phyloP scores from a whole-genome alignment of 495 filamentous ascomycete species.

The Aspergillus diversus region DNA sequence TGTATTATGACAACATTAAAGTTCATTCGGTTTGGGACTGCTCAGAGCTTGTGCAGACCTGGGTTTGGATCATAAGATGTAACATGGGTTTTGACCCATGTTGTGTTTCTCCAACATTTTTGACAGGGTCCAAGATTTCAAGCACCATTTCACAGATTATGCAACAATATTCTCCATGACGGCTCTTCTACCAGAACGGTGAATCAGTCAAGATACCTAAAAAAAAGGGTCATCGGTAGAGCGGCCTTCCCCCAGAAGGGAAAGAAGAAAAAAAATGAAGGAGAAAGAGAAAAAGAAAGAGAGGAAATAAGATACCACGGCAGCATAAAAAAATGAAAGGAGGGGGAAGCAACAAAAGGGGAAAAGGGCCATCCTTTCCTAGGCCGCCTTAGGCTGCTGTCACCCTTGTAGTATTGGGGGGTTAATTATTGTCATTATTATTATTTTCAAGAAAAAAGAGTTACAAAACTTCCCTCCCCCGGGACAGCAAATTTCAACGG shows the following conservation, averaged over 20 bases:
- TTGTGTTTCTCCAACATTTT: conserved; percentile 33
- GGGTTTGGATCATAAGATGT: conserved; percentile 34
- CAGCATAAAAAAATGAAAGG: background rate
- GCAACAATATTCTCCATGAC: conserved; percentile 33
- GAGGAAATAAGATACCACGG: background rate
- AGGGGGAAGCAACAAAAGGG: background rate
- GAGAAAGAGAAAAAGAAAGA: conserved; percentile 13
- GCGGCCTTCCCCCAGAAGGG: background rate
- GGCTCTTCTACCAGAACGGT: conserved; percentile 11
- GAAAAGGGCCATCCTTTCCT: conserved; percentile 19
- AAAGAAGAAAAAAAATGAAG: conserved; percentile 2
- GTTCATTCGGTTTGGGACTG: conserved; percentile 24
- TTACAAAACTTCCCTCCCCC: conserved; percentile 12
- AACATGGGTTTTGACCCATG: conserved; percentile 42
- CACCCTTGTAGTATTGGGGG: conserved; percentile 30
- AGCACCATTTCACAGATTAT: conserved; percentile 25
- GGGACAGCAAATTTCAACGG: conserved; percentile 22
- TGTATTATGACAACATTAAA: conserved; percentile 25
- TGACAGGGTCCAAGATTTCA: conserved; percentile 26
- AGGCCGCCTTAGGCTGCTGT: conserved; percentile 36
- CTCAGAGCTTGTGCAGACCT: conserved; percentile 36
- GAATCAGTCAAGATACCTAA: background rate
- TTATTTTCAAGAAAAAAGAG: conserved; percentile 5
- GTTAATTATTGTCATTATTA: conserved; percentile 20
- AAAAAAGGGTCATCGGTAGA: background rate